Base-by-base conservation (phyloP, 495 filamentous ascomycete genomes). In the Penicillium waksmanii region DNA sequence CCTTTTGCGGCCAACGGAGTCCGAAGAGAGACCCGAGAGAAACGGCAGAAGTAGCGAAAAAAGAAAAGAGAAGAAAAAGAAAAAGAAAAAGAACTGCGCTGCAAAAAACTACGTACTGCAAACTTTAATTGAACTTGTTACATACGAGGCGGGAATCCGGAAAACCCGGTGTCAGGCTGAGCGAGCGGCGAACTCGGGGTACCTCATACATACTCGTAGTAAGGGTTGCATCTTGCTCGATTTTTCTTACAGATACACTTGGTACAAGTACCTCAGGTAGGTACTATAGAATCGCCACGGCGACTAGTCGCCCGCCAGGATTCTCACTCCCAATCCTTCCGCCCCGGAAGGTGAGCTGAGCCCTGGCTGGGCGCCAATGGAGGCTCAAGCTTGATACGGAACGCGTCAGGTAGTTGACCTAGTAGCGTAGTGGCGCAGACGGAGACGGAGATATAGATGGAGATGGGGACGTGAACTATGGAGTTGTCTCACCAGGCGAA, bases 61-160 rank as follows among this genome's bases (percentile, higher is more conserved):
- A 56, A 48, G 17, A 47, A 21, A 36, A 7, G 40, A 56, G 43
- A 38, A 15, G 12, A 48, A 46, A 46, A 46, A 44, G 36, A 9
- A 36, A 36, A 38, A 38, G n/a, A n/a, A 13, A 38, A 38, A 38
- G 36, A 38, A 38, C 11, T 38, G 36, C 36, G 36, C 27, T 31
- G 27, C 27, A 2, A 31, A 31, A 31, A 1, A 9, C 27, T 31
- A 31, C 36, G 34, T 36, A 36, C 10, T 13, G 36, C 36, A 38
- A 38, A 38, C 36, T 38, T 38, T 38, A 38, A 38, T 38, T n/a
- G 36, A 38, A 13, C 36, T 38, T n/a, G 36, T 12, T 38, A 38
- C 9, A 38, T 38, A 38, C 36, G 15, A 46, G 42, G 42, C 42
- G 42, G 42, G 17, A 46, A 21, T 46, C 42, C 42, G 42, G 42